Evolutionary conservation across 176 grass and related monocot genomes (phyloP).

Genomic region (Bonia amplexicaulis): DNA sequence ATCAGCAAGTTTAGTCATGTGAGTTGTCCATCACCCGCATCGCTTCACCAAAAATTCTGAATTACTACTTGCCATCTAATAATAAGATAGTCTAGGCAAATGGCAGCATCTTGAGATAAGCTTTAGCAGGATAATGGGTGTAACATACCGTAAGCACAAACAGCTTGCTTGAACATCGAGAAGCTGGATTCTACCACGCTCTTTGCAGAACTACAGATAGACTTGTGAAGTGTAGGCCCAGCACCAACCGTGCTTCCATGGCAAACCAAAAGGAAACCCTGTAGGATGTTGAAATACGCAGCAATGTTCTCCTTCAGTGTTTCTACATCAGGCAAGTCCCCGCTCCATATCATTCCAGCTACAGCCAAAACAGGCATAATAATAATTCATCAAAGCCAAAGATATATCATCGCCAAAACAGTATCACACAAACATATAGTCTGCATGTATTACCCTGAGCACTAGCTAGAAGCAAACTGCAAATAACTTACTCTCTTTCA

Average conservation of each 20-base stretch:
- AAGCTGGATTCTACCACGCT: constrained; percentile 68
- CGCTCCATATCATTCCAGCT: constrained; percentile 95
- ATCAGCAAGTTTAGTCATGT: neutral
- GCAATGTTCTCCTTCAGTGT: constrained; percentile 73
- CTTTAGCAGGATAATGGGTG: neutral
- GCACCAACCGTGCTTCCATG: constrained; percentile 63
- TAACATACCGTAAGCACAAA: constrained; percentile 63
- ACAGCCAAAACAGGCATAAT: constrained; percentile 2
- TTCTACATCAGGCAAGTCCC: constrained; percentile 59
- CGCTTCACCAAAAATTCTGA: neutral
- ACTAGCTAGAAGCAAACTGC: neutral
- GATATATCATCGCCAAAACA: neutral
- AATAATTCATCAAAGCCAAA: constrained; percentile 1
- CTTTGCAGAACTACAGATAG: constrained; percentile 57
- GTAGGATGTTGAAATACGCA: constrained; percentile 70
- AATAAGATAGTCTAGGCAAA: neutral
- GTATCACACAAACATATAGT: neutral
- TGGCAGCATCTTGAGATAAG: neutral
- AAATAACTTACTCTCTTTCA: neutral
- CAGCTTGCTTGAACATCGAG: constrained; percentile 68
- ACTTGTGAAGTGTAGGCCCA: constrained; percentile 79
- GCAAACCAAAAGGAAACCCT: constrained; percentile 88
- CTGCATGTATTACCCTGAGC: neutral
- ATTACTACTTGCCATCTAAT: neutral
- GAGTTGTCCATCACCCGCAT: neutral